Base-by-base conservation (phyloP, 331 rosid species). In the Phaseolus coccineus region DNA sequence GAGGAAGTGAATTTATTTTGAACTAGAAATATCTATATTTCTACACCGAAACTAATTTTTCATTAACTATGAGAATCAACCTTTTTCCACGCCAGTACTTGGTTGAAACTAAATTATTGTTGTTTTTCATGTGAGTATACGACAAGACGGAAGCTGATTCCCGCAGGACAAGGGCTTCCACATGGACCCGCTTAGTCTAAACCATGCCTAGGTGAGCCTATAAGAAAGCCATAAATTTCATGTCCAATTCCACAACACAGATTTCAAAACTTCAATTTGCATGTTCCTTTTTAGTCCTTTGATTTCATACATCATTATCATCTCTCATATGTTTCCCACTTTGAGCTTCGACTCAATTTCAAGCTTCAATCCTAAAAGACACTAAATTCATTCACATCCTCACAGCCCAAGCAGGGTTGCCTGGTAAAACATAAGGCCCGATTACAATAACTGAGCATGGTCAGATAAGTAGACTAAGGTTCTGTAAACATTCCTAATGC, bases 111-210 rank as follows among this genome's bases (percentile, higher is more conserved):
- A 67, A 33, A 62, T 48, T 33, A 16, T 61, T 47, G 79, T 61
- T n/a, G 15, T 63, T 48, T 48, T 64, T 22, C 63, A n/a, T 15
- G 3, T 37, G 61, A 47, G 44, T 37, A 8, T 1, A 24, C 7
- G 73, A 76, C 52, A 22, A 19, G 64, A 76, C 31, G 42, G 40
- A 64, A 15, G 22, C 74, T 52, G 74, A 77, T 77, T 64, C 55
- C 75, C 69, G 75, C 58, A 69, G 46, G 76, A 53, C 69, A 24
- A 66, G 68, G 58, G 74, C 55, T 35, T 39, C 65, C 48, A 6
- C 7, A 64, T 65, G 73, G 81, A 13, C 62, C 81, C 66, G 8
- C 64, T 76, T 22, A 64, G 53, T 50, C 40, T 51, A 4, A 19
- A 33, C 73, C 12, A 55, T 77, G 28, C 44, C 39, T 56, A 50